Evolutionary conservation across 2,329 filamentous ascomycete species (phyloP), one percentile per base, ranked within the genome.

Genomic region (Diaporthe citriasiana): DNA sequence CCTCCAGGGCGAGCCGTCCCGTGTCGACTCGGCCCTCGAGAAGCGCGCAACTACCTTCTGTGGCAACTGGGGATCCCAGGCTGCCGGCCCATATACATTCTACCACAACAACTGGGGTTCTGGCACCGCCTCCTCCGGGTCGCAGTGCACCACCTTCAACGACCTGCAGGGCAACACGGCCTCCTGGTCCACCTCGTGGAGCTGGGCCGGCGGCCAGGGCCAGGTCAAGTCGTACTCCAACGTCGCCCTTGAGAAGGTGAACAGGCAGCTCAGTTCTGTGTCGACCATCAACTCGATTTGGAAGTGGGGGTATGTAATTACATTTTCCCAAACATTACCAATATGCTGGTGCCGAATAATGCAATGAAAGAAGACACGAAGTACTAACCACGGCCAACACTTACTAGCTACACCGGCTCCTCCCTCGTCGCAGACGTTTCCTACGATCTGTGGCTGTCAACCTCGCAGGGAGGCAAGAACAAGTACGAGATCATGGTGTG

Each of bases 401-500:
- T 1, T 8, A 4, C 1, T 86, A 81, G 78, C 40, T 82, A 83
- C 73, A 77, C 77, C 7, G 82, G 82, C 27, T 78, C 40, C n/a
- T 77, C 77, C 33, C 70, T 83, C 66, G 83, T 90, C 33, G 86
- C 88, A 53, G 85, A 92, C 78, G 90, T 92, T 3, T 82, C 89
- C 17, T 92, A 91, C 79, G 89, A 92, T 79, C 81, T 92, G 56
- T 92, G 91, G 84, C 89, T 89, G 47, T 83, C 84, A 7, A 82
- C 82, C n/a, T 84, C 86, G 8, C 83, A 84, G 15, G 82, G 86
- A 0, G 81, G 80, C 59, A 79, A 71, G 0, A 78, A 87, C 33
- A 83, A 89, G 78, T 91, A 90, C 79, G 90, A 92, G 81, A 86
- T 92, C 80, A 92, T 92, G 91, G 85, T 92, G 78, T 92, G 90